Evolutionary conservation across 225 moss, liverwort and hornwort genomes (phyloP), one percentile per base, ranked within the genome.

Genomic region (Polytrichum formosum): DNA sequence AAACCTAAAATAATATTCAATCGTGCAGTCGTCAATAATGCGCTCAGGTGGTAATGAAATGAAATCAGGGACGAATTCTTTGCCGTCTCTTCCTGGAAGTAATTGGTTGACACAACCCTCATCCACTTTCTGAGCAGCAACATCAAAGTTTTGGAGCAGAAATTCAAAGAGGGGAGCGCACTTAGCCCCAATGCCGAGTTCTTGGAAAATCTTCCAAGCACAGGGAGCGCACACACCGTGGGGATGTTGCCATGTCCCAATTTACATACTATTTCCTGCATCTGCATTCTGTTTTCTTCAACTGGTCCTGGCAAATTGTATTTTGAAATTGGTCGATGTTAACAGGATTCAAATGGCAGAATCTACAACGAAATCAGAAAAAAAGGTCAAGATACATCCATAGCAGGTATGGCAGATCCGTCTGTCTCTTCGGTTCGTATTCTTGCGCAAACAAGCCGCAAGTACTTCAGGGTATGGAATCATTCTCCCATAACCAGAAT

Each of bases 101-200:
- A 28, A 63, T 16, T 46, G 26, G 61, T 62, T 1, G 16, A 63
- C 17, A 26, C 13, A 46, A 37, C 16, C 46, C 46, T 46, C 46
- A 46, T 13, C 16, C 46, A 46, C 46, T 46, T 46, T 46, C 46
- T 46, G 16, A 13, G 46, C 4, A 46, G 46, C 3, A 46, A 46
- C 46, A 46, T 46, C 16, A 46, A 46, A 16, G 13, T 46, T 46
- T 46, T 46, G 46, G 10, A 46, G 13, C 46, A 46, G 46, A 46
- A 46, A 46, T 46, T 46, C 28, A 31, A n/a, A 65, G n/a, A 17
- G 65, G 2, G 16, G 65, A 65, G 31, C 65, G 28, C 30, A 65
- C 65, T 28, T 33, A 65, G 65, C 18, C 30, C 65, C n/a, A 31
- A 20, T 65, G 65, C 28, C 26, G 19, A 65, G 65, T 20, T 65